Evolutionary conservation across 768 basidiomycete species (phyloP), one percentile per base, ranked within the genome.

Genomic region (Leccinellum rugosiceps): DNA sequence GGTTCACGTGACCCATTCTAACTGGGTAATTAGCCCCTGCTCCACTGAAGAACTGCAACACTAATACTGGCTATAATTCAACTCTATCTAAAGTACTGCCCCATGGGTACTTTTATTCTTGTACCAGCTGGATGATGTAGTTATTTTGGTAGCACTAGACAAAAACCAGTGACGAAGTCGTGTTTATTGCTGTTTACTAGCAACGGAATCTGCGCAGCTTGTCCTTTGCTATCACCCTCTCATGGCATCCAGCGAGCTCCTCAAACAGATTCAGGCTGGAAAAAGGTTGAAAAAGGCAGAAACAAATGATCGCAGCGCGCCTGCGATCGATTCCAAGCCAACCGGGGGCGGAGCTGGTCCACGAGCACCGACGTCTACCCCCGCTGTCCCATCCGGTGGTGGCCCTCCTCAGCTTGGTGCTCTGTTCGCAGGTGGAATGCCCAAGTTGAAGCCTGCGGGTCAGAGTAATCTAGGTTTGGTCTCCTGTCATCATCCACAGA

Each of bases 341-440:
- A 73, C 72, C n/a, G 77, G 76, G 6, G 76, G 75, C 15, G 75
- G 76, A 32, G 78, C 79, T 23, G 55, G 63, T 58, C 47, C 63
- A 58, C 56, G 68, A 28, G 65, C 66, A 17, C 65, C 63, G 26
- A 30, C 57, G 25, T 59, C 73, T 38, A 49, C 63, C 25, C 48
- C 61, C 19, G 55, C 38, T 56, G 31, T 61, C 52, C 52, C 63
- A 8, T 61, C 68, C 28, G 76, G 72, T 7, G 75, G 68, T n/a
- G 85, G 79, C 7, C 85, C 92, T 26, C 90, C 92, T 25, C 92
- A 94, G 70, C 76, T 95, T 4, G 94, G 85, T 31, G 87, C 84
- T 2, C 73, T 97, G 11, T 95, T 97, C 67, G 92, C 94, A 46
- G 93, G 92, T 15, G 94, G 94, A 1, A 85, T 96, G 78, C 94